Base-by-base conservation (phyloP, 1,284 basidiomycete genomes). In the Mycosarcoma maydis region DNA sequence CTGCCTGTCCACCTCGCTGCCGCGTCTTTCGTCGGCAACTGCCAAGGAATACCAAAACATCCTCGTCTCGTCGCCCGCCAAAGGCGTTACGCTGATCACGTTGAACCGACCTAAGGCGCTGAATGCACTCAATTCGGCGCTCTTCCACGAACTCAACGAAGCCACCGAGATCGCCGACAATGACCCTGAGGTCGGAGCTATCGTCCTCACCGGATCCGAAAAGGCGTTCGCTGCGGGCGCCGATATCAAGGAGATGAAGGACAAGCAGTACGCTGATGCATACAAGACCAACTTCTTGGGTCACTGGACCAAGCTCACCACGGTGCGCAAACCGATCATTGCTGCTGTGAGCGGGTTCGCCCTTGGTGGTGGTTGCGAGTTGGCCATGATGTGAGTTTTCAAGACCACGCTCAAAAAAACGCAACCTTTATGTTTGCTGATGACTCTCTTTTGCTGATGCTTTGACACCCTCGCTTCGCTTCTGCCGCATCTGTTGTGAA, bases 271-370 rank as follows among this genome's bases (percentile, higher is more conserved):
- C 80, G 85, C 90, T 17, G 90, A 94, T 57, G 92, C 90, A 2
- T 98, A 93, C 87, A 89, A 89, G 83, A 87, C 86, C 83, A 90
- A 91, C 82, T 98, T 96, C 84, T 85, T 98, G 53, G 90, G 90
- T 67, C 88, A 90, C 82, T 98, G 96, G 95, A 87, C 88, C 16
- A 84, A 88, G 62, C 85, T 98, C 72, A 87, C 88, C 13, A 85
- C 85, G 39, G 87, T 95, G 68, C 87, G 89, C 75, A 98, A 98
- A 84, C 95, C 95, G 14, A 90, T 97, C 81, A 91, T 98, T 61
- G 94, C 94, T 34, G 95, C 95, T 10, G 94, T 98, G 55, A 92
- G 90, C 80, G 96, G 95, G 17, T 98, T 90, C 78, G 94, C 95
- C 19, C 90, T 98, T 66, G 95, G 95, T 13, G 95, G 95, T 44